Evolutionary conservation across 2,329 filamentous ascomycete species (phyloP).

Genomic region (Paecilomyces fulvus): DNA sequence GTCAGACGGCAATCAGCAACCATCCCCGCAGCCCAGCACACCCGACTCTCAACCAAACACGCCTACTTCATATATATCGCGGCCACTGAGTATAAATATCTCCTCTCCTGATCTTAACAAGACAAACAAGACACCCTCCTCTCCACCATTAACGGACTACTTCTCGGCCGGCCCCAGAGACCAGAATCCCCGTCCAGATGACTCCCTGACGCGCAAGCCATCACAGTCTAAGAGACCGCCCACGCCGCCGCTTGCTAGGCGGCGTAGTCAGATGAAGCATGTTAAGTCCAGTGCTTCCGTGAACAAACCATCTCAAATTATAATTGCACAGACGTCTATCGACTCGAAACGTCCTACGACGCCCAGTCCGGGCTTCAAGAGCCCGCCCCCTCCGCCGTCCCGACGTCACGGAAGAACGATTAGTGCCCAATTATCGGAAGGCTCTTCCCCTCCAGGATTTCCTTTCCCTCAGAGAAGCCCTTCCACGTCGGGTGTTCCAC

Average conservation of each 20-base stretch:
- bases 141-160: conserved; percentile 43
- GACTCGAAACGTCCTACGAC: conserved; percentile 28
- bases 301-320: conserved; percentile 22
- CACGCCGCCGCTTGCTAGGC: conserved; percentile 41
- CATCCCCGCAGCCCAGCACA: conserved; percentile 16
- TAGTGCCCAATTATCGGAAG: conserved; percentile 8
- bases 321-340: conserved; percentile 37
- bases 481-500: background rate
- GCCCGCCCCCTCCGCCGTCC: conserved; percentile 49
- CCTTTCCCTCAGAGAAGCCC: conserved; percentile 3
- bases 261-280: conserved; percentile 38
- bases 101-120: conserved; percentile 25
- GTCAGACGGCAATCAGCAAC: conserved; percentile 20
- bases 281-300: conserved; percentile 27
- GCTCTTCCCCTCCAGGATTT: conserved; percentile 4
- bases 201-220: conserved; percentile 21
- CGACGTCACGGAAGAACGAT: conserved; percentile 27
- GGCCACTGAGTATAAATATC: conserved; percentile 14
- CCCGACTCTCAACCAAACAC: conserved; percentile 17
- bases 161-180: conserved; percentile 9
- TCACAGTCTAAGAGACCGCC: conserved; percentile 36
- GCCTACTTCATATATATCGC: conserved; percentile 16
- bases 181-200: conserved; percentile 1
- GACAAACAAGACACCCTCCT: conserved; percentile 56
- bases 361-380: conserved; percentile 24